Percentiles rank a stretch among this genome's conserved stretches.
Conservation (phyloP, 1,139 yeast species). For the Candida labiduridarum region DNA sequence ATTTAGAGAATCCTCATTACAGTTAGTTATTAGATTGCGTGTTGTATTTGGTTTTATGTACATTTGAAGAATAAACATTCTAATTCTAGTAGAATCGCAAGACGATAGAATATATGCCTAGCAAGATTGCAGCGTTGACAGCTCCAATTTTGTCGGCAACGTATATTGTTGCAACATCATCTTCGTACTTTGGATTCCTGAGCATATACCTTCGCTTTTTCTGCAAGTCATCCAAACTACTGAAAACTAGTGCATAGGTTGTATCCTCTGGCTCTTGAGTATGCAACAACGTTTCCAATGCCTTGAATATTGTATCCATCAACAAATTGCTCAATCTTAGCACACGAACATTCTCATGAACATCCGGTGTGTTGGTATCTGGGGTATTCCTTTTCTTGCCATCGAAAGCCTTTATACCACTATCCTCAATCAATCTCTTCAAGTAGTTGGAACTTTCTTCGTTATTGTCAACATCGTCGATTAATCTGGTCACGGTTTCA, state of each 20-base stretch:
- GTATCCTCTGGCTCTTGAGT: slow-evolving; percentile 1
- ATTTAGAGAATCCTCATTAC: too few species aligned
- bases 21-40: not conserved
- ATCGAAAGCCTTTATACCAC: not conserved
- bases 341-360: not conserved
- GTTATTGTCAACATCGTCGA: slow-evolving; percentile 6
- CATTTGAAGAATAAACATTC: not conserved
- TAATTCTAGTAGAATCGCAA: not conserved
- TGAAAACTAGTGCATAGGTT: not conserved
- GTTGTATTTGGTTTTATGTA: not conserved
- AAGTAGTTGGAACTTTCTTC: not conserved
- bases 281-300: slow-evolving; percentile 12
- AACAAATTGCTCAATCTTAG: slow-evolving; percentile 7
- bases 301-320: slow-evolving; percentile 8
- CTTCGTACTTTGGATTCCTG: slow-evolving; percentile 6
- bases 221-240: slow-evolving; percentile 6
- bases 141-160: slow-evolving; percentile 26
- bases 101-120: slow-evolving; percentile 17
- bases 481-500: not conserved
- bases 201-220: slow-evolving; percentile 5
- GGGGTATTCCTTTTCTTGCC: not conserved
- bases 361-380: not conserved
- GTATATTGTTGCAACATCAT: slow-evolving; percentile 16
- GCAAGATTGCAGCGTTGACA: slow-evolving; percentile 26
- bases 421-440: not conserved